phyloP scores from a whole-genome alignment of 169 alveolate genomes.

The Plasmodium cynomolgi region DNA sequence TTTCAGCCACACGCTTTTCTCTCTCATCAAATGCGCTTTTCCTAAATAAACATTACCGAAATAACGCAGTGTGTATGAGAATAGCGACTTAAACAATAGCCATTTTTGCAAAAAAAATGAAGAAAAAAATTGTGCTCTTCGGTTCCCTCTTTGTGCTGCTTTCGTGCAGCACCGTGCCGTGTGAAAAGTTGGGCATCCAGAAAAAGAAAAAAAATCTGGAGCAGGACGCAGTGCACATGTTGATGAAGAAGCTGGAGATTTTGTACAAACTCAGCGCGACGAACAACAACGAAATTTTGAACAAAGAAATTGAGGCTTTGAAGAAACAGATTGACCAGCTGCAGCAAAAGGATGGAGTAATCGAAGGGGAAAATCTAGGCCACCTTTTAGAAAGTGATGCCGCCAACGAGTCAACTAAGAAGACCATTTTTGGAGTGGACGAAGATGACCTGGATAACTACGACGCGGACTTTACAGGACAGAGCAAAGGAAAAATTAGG shows the following conservation, averaged over 20 bases:
- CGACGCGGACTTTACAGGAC: background rate
- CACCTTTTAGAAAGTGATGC: background rate
- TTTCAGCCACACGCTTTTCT: background rate
- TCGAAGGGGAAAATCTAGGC: background rate
- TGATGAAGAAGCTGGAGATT: conserved; percentile 11
- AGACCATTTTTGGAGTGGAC: background rate
- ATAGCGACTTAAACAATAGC: background rate
- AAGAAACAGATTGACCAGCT: conserved; percentile 14
- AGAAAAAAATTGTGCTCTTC: background rate
- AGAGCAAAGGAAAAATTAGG: background rate
- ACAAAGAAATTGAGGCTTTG: background rate
- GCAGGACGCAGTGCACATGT: background rate
- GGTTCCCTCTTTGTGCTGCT: background rate
- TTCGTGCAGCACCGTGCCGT: background rate
- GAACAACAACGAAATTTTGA: background rate
- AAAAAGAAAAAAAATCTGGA: background rate
- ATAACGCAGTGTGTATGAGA: background rate
- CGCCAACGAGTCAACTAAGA: background rate
- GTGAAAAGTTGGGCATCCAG: background rate
- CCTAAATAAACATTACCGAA: background rate
- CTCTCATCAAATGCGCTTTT: background rate
- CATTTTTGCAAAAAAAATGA: background rate
- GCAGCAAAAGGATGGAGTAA: background rate
- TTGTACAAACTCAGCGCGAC: background rate
- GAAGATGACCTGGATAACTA: conserved; percentile 5